Evolutionary conservation across 805 yeast species (phyloP), one percentile per base, ranked within the genome.

Genomic region (Wickerhamiella galacta): DNA sequence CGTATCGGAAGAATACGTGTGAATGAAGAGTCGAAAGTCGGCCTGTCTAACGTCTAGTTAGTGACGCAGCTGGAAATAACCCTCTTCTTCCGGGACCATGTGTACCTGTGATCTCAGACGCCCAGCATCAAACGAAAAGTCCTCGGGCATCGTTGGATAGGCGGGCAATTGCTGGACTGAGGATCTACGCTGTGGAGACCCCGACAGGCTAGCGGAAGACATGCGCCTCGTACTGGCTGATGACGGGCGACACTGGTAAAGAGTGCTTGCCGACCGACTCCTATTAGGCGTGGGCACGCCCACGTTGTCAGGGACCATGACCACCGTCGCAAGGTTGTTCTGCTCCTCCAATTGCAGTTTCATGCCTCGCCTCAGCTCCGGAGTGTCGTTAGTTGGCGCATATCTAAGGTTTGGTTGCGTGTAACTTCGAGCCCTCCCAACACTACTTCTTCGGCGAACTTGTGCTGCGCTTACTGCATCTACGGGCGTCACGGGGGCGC

Each of bases 291-390:
- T 7, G 11, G 7, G 19, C 19, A 7, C 12, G 16, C 22, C 15
- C 9, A 14, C 7, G 7, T 15, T 12, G 19, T 29, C 30, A 12
- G 28, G 19, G 7, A 30, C 37, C 33, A 34, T 30, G 14, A 30
- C 33, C 5, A 34, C 25, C 20, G 31, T 32, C 3, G 37, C 37
- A 15, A 21, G 33, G 21, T 34, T 32, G 17, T 26, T 30, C 12
- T 31, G 31, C n/a, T 34, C 37, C 8, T 30, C 34, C 6, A 34
- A 25, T 9, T 34, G 37, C 19, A 34, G 28, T 10, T 34, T 30
- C 27, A 34, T 17, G 15, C 31, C 34, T 12, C 22, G 25, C 4
- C 22, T n/a, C 14, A 19, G 8, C 14, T 14, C 26, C 8, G 26
- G 26, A 6, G 15, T 24, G 15, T 6, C 14, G 26, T 7, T 6